Evolutionary conservation across 2,329 filamentous ascomycete genomes (phyloP), one percentile per base, ranked within the genome.

Genomic region (Neopestalotiopsis sp.): DNA sequence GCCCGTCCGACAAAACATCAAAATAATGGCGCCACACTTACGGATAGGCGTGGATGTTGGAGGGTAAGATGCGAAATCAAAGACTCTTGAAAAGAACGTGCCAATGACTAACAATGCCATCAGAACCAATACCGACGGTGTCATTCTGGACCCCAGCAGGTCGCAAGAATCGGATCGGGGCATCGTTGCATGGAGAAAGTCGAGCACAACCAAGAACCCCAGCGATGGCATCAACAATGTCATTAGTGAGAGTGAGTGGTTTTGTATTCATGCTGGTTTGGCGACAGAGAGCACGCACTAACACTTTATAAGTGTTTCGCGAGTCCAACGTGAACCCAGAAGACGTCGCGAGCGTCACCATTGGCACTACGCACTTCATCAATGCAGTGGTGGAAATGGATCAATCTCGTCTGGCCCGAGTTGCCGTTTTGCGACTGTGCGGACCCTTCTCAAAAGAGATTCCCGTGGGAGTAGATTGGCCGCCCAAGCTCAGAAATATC

Each of bases 301-400:
- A 38, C 24, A 53, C 1, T 24, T 24, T 10, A 3, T n/a, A 3
- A 53, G 73, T 76, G 70, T 72, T 76, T 32, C 30, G 49, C n/a
- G 64, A 68, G 20, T 71, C 73, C 2, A 68, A 68, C 4, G 66
- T 74, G 13, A 49, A 71, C 45, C 68, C 80, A 0, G 69, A 72
- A 0, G 73, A 80, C 12, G 79, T 87, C 30, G 79, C 81, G 5
- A 82, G 81, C 66, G 80, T 87, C 7, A 85, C 84, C 3, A 85
- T 87, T 69, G 85, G 85, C 68, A 86, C 83, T 3, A 88, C 86
- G 0, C 86, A 88, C 69, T 88, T 89, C 71, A 80, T 88, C 73
- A 89, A 88, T 70, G 86, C 86, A 12, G 83, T 88, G 2, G 79
- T 88, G 1, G 85, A 88, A 73, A 79, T 81, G 63, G 86, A 88